A percentile compares a stretch with the other conserved stretches of the same genome.
Conservation (phyloP, 2,329 filamentous ascomycete species). For the Sporothrix schenckii region DNA sequence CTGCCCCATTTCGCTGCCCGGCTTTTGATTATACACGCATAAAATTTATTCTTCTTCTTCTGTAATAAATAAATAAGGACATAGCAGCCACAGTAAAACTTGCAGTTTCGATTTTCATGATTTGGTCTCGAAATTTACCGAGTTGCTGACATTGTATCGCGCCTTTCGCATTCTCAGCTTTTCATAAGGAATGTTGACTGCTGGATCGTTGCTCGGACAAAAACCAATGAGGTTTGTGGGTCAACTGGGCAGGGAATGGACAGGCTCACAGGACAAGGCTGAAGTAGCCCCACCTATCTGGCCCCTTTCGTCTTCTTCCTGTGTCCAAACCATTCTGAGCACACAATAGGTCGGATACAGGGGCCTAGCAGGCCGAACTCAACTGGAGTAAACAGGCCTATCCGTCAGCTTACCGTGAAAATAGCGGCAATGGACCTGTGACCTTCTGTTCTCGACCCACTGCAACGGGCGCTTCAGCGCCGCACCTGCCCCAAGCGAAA, state of each 20-base stretch:
- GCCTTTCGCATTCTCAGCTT: conserved; percentile 1
- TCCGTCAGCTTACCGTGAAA: too few species aligned
- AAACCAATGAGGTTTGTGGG: too few species aligned
- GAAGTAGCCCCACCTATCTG: conserved; percentile 26
- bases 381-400: background rate
- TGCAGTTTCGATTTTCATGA: background rate
- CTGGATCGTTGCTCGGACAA: conserved; percentile 23
- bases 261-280: conserved; percentile 19
- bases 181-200: conserved; percentile 15
- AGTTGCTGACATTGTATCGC: background rate
- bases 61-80: too few species aligned
- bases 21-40: too few species aligned
- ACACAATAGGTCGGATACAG: too few species aligned
- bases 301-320: background rate
- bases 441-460: background rate
- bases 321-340: background rate
- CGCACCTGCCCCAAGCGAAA: conserved; percentile 22
- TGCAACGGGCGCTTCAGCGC: background rate
- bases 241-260: background rate
- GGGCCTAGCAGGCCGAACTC: background rate
- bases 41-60: too few species aligned
- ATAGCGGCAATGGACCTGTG: background rate
- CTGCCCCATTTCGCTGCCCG: too few species aligned
- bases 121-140: background rate
- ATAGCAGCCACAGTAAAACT: too few species aligned